These are phyloP conservation scores for Daldinia decipiens DNA, from an alignment of 495 filamentous ascomycete genomes.

Conservation along the genomic window DNA sequence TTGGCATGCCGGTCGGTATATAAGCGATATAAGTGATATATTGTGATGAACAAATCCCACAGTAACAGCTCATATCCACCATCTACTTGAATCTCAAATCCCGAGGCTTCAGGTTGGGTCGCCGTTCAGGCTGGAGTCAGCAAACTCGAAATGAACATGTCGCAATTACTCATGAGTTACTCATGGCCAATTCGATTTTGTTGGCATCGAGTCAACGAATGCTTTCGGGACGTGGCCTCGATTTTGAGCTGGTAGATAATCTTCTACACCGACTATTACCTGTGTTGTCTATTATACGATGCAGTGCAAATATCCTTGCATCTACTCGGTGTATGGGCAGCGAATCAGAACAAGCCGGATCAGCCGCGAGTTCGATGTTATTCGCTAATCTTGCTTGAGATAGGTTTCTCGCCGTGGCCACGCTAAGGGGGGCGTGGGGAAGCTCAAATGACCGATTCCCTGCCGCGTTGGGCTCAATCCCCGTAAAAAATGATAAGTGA, in stretches of 20 bases:
- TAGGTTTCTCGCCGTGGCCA: constrained; percentile 28
- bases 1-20: not conserved
- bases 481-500: constrained; percentile 41
- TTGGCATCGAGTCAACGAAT: not conserved
- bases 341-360: constrained; percentile 40
- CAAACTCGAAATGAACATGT: constrained; percentile 18
- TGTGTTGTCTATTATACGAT: constrained; percentile 31
- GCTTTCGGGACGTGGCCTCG: constrained; percentile 10
- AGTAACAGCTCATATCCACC: not conserved
- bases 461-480: constrained; percentile 40
- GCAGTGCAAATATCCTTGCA: constrained; percentile 40
- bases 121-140: constrained; percentile 18
- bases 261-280: constrained; percentile 42
- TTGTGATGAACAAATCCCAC: constrained; percentile 4
- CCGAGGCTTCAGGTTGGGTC: constrained; percentile 7
- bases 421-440: constrained; percentile 35
- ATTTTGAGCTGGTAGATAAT: constrained; percentile 23
- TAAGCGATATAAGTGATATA: not conserved
- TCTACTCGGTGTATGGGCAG: constrained; percentile 22
- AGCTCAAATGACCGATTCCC: constrained; percentile 41
- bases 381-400: constrained; percentile 39
- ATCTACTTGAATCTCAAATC: not conserved
- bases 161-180: constrained; percentile 18
- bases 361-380: constrained; percentile 37
- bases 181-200: constrained; percentile 8